phyloP scores from a whole-genome alignment of 495 filamentous ascomycete genomes.

The Hypomontagnella submonticulosa region DNA sequence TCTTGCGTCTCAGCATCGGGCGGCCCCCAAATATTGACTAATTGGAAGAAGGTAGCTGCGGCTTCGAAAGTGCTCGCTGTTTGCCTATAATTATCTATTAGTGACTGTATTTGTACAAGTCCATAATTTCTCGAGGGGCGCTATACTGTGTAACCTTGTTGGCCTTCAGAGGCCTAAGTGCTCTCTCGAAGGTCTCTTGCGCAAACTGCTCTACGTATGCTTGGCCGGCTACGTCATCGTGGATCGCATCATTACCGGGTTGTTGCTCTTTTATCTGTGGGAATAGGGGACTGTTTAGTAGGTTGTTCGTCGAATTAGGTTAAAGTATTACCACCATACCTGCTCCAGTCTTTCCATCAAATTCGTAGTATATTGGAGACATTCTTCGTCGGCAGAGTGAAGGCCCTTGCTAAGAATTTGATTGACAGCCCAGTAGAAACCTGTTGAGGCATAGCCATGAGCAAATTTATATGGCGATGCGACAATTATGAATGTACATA shows the following conservation, averaged over 20 bases:
- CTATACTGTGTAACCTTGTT: slow-evolving; percentile 85
- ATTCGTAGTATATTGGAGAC: slow-evolving; percentile 77
- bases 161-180: slow-evolving; percentile 80
- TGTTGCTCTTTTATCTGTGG: slow-evolving; percentile 71
- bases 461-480: slow-evolving; percentile 4
- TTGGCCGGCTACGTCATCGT: slow-evolving; percentile 83
- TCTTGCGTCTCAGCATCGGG: slow-evolving; percentile 79
- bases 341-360: slow-evolving; percentile 94
- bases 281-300: neutral
- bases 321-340: slow-evolving; percentile 56
- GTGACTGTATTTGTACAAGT: neutral
- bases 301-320: neutral
- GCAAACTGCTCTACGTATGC: slow-evolving; percentile 96
- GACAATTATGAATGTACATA: slow-evolving; percentile 57
- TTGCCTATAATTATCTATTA: slow-evolving; percentile 66
- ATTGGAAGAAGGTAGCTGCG: slow-evolving; percentile 89
- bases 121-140: neutral
- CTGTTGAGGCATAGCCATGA: slow-evolving; percentile 54
- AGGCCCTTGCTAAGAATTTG: slow-evolving; percentile 84
- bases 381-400: slow-evolving; percentile 79
- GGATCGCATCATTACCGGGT: slow-evolving; percentile 69
- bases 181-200: slow-evolving; percentile 84
- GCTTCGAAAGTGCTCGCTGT: slow-evolving; percentile 94
- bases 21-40: slow-evolving; percentile 83
- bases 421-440: slow-evolving; percentile 92